Evolutionary conservation across 805 yeast genomes (phyloP), one percentile per base, ranked within the genome.

Genomic region (Nakazawaea wyomingensis): DNA sequence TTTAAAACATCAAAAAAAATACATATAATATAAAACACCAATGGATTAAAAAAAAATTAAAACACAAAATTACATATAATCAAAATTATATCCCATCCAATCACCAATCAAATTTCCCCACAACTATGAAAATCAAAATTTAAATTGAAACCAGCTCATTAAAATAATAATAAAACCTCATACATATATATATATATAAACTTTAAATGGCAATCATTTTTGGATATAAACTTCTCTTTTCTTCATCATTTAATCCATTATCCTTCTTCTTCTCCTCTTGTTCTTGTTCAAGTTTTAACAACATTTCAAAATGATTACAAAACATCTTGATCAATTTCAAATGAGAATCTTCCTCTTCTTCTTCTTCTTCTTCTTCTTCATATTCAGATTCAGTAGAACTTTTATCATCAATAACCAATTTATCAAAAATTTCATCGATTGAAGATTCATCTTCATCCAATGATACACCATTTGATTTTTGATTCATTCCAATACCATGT

Each of bases 401-500:
- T 10, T 11, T 13, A 9, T 34, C 39, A 2, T 33, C 39, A 11
- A 39, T 22, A 13, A 19, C 30, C 31, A 39, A 39, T 10, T 22
- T 39, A 7, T 39, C 36, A 14, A 39, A 21, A 18, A 31, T 8
- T n/a, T 34, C 39, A 3, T 36, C 38, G n/a, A 30, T 17, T n/a
- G n/a, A n/a, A n/a, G n/a, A n/a, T 20, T 29, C 32, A 11, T 11
- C n/a, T 11, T 29, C 32, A n/a, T 24, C 27, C 8, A 24, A 27
- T 13, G 26, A 20, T 6, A 19, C n/a, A 22, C 29, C 24, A 9
- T 20, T 29, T 11, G 42, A 39, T 30, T 35, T 44, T 26, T 44
- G 47, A n/a, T 44, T 35, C 37, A 39, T 30, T 7, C 43, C 43
- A 19, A 44, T 34, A 20, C 24, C 18, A 20, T 44, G 47, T 37